phyloP scores from a whole-genome alignment of 1,139 yeast species.

The Pichia sp. region DNA sequence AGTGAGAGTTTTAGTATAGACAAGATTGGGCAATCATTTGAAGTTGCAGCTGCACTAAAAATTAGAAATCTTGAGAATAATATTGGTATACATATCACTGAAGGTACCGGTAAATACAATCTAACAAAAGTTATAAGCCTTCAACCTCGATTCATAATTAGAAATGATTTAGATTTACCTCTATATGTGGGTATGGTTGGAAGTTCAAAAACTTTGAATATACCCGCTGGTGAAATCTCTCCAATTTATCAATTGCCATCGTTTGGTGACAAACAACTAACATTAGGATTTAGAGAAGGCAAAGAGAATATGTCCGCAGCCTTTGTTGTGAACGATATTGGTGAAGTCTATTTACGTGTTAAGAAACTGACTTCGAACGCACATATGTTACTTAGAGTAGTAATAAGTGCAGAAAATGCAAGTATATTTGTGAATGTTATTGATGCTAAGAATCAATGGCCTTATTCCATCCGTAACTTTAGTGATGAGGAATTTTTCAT shows the following conservation, averaged over 20 bases:
- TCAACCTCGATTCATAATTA: conserved; percentile 74
- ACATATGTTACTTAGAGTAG: conserved; percentile 55
- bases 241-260: conserved; percentile 64
- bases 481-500: conserved; percentile 78
- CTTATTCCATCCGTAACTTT: conserved; percentile 82
- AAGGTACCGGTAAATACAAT: conserved; percentile 83
- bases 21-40: conserved; percentile 79
- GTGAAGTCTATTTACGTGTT: conserved; percentile 69
- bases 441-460: conserved; percentile 80
- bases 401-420: conserved; percentile 69
- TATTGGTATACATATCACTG: conserved; percentile 66
- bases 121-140: conserved; percentile 71
- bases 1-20: conserved; percentile 78
- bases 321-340: conserved; percentile 74
- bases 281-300: conserved; percentile 51
- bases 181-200: conserved; percentile 68
- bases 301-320: conserved; percentile 81
- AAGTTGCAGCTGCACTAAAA: conserved; percentile 51
- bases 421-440: conserved; percentile 70
- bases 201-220: conserved; percentile 37
- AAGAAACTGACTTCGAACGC: conserved; percentile 50
- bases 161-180: conserved; percentile 51
- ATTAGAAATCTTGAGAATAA: conserved; percentile 62
- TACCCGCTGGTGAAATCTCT: conserved; percentile 42
- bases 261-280: conserved; percentile 43